Evolutionary conservation across 305 asterid genomes (phyloP).

Genomic region (Solanum chacoense): DNA sequence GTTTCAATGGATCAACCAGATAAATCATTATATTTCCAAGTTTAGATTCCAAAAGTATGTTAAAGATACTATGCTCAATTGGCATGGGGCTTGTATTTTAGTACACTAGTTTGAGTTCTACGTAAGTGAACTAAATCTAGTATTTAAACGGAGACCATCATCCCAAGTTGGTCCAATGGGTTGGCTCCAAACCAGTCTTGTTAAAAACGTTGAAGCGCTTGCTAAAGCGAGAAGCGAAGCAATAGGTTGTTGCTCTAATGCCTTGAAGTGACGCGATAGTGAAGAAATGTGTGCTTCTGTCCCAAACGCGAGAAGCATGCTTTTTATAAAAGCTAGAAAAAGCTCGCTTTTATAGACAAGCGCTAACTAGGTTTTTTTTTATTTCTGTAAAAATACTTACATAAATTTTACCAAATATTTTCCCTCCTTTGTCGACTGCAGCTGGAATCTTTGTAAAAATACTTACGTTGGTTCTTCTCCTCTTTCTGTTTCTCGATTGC

Average conservation of each 20-base stretch:
- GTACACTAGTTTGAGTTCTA: neutral
- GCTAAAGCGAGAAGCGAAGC: neutral
- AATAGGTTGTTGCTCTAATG: neutral
- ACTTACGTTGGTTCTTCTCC: neutral
- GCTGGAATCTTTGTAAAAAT: neutral
- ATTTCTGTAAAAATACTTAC: neutral
- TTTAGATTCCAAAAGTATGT: neutral
- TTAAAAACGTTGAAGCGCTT: neutral
- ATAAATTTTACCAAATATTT: neutral
- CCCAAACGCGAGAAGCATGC: neutral
- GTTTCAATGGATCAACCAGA: neutral
- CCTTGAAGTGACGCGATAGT: neutral
- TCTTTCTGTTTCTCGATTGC: neutral
- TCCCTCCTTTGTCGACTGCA: neutral
- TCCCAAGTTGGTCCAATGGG: neutral
- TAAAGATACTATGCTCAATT: neutral
- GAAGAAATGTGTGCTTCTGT: neutral
- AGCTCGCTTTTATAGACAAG: neutral
- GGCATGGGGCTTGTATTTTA: neutral
- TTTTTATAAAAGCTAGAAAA: neutral
- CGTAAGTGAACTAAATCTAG: neutral
- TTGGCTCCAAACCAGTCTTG: neutral
- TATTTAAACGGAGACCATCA: neutral
- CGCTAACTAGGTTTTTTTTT: neutral
- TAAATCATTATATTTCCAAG: neutral